Evolutionary conservation across 441 rosid genomes (phyloP), one percentile per base, ranked within the genome.

Genomic region (Euphorbia corollata): DNA sequence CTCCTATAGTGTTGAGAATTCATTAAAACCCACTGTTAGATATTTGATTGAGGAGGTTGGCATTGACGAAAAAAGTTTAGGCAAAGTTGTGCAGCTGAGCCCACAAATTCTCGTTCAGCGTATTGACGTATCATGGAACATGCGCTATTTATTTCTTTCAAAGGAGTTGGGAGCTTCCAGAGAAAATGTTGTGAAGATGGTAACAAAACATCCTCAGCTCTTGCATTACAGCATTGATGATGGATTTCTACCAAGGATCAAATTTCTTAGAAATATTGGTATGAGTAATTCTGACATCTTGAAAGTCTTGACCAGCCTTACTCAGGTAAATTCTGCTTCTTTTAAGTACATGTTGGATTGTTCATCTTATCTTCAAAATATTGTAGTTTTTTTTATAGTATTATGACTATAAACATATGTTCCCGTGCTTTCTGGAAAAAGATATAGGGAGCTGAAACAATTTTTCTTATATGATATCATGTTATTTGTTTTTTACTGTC

Each of bases 51-150:
- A 93, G 79, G 97, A 89, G 83, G 93, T 93, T 63, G 99, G 96
- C 56, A 93, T 93, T 45, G 79, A 86, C 34, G 95, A 87, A 71
- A 82, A 82, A 63, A 83, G 71, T 71, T 72, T 91, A 51, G 86
- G 99, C 19, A 93, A 93, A 78, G 97, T 93, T 41, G 93, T 93
- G 81, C 92, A 84, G 73, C 81, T 93, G 71, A 93, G 99, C 77
- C 99, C 97, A 65, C 97, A 91, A 75, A 87, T 93, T 79, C 87
- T 93, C 65, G 86, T 91, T 77, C 99, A 93, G 79, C 82, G 96
- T 64, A 90, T 93, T 13, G 97, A 93, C 38, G 77, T 91, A 59
- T 84, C 96, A 11, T 93, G 99, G 99, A 91, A 91, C 72, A 82
- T 88, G 71, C 96, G 97, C 47, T 85, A 82, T 79, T 71, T 89